Conservation (phyloP, 1,284 basidiomycete species). For the Ceratobasidium sp. region DNA sequence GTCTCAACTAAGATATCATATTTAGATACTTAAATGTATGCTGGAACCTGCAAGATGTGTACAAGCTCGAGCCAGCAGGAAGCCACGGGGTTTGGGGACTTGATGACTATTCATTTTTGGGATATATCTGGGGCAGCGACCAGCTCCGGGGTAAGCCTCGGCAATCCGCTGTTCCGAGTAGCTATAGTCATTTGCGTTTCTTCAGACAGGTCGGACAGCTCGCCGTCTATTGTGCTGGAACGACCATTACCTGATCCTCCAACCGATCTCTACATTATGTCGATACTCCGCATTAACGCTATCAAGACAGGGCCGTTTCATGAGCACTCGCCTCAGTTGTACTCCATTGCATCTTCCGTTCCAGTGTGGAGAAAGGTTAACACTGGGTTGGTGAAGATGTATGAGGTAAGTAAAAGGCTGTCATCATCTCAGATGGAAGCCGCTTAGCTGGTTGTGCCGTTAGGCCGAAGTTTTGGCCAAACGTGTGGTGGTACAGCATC, state of each 20-base stretch:
- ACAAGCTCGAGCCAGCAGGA: constrained; percentile 94
- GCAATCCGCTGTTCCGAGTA: background rate
- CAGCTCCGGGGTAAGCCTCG: constrained; percentile 78
- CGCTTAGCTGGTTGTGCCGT: background rate
- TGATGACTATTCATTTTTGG: constrained; percentile 93
- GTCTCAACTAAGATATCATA: background rate
- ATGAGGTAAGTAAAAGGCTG: constrained; percentile 69
- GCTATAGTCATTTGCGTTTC: constrained; percentile 50
- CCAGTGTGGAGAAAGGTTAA: constrained; percentile 92
- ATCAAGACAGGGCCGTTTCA: constrained; percentile 91
- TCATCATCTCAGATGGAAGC: background rate
- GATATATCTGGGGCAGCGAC: constrained; percentile 93
- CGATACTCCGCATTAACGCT: constrained; percentile 82
- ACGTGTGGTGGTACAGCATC: constrained; percentile 96
- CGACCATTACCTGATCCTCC: constrained; percentile 64
- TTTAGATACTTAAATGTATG: constrained; percentile 82
- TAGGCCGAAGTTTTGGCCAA: constrained; percentile 95
- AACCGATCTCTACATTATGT: constrained; percentile 84
- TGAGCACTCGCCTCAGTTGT: constrained; percentile 92
- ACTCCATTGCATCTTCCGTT: constrained; percentile 88
- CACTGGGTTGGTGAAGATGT: constrained; percentile 95
- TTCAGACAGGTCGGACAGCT: constrained; percentile 60
- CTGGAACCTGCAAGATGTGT: constrained; percentile 90
- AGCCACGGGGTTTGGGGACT: constrained; percentile 99
- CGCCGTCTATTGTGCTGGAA: constrained; percentile 70